Conservation (phyloP, 352 stramenopile genomes). For the Pythium biforme region DNA sequence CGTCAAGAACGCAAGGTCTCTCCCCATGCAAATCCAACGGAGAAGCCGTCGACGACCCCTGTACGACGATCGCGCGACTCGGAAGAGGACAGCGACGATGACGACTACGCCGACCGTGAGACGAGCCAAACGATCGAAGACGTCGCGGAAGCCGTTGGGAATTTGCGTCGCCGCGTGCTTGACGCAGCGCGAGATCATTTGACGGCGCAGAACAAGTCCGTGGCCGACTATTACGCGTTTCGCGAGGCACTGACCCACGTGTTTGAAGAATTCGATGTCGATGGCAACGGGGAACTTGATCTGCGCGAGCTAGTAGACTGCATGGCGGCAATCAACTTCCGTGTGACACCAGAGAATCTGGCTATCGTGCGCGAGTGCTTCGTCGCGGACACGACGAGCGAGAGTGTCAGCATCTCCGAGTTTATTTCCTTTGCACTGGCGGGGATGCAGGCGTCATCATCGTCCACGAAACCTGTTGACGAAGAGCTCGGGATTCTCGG, state of each 20-base stretch:
- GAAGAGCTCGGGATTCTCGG: slow-evolving; percentile 57
- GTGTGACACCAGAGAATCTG: slow-evolving; percentile 39
- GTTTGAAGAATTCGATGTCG: slow-evolving; percentile 54
- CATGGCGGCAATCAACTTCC: slow-evolving; percentile 50
- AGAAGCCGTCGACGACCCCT: not conserved
- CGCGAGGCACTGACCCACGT: slow-evolving; percentile 49
- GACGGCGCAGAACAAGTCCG: slow-evolving; percentile 20
- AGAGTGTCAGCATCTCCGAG: slow-evolving; percentile 52
- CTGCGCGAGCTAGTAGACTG: slow-evolving; percentile 48
- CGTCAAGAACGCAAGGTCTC: not conserved
- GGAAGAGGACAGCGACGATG: slow-evolving; percentile 9
- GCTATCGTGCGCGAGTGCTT: slow-evolving; percentile 61
- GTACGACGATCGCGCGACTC: not conserved
- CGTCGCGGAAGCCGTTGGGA: slow-evolving; percentile 35
- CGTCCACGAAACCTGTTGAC: not conserved
- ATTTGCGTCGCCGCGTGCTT: slow-evolving; percentile 42
- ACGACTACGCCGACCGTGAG: not conserved
- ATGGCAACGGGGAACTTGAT: slow-evolving; percentile 55
- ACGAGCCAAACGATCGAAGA: slow-evolving; percentile 30
- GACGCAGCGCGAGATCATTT: slow-evolving; percentile 39
- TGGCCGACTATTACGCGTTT: slow-evolving; percentile 47
- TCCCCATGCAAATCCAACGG: not conserved
- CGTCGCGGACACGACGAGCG: slow-evolving; percentile 28
- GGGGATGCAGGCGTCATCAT: not conserved
- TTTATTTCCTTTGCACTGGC: slow-evolving; percentile 77